A percentile compares a stretch with the other conserved stretches of the same genome.
Conservation (phyloP, 495 filamentous ascomycete genomes). For the Aspergillus wentii region DNA sequence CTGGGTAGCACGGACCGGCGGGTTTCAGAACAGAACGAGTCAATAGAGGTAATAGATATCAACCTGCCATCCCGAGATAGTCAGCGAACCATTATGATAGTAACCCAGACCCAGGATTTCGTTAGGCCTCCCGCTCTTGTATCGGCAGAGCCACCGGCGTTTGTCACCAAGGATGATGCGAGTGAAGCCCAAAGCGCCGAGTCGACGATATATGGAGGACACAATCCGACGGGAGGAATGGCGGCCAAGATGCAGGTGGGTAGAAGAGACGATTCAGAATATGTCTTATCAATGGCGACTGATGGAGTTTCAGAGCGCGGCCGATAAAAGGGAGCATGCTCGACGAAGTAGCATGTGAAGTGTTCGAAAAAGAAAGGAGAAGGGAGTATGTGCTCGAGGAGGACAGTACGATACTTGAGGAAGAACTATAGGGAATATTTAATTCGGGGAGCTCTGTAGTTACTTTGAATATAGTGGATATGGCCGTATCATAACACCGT, state of each 20-base stretch:
- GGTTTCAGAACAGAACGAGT: too few species aligned
- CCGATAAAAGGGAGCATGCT: slow-evolving; percentile 25
- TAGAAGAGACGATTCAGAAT: not conserved
- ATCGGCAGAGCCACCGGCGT: slow-evolving; percentile 15
- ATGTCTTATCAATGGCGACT: too few species aligned
- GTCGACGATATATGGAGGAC: slow-evolving; percentile 24
- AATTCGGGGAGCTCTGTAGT: too few species aligned
- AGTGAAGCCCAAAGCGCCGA: slow-evolving; percentile 30
- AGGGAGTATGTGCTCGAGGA: not conserved
- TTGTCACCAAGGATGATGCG: slow-evolving; percentile 32
- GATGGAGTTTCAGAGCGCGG: slow-evolving; percentile 23
- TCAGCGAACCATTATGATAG: too few species aligned
- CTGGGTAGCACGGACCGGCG: slow-evolving; percentile 24
- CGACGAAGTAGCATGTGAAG: slow-evolving; percentile 7
- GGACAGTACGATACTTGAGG: too few species aligned
- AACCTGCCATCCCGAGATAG: too few species aligned
- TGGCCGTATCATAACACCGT: too few species aligned
- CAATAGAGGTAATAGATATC: too few species aligned
- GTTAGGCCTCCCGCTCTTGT: slow-evolving; percentile 20
- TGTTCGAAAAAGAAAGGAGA: too few species aligned
- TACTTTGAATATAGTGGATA: too few species aligned
- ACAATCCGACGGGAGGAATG: slow-evolving; percentile 21
- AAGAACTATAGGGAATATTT: too few species aligned
- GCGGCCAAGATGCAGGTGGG: slow-evolving; percentile 32
- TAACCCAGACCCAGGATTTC: too few species aligned